A percentile compares a stretch with the other conserved stretches of the same genome.
Conservation (phyloP, 192 early-diverging fungal species). For the Backusella liffmaniae region DNA sequence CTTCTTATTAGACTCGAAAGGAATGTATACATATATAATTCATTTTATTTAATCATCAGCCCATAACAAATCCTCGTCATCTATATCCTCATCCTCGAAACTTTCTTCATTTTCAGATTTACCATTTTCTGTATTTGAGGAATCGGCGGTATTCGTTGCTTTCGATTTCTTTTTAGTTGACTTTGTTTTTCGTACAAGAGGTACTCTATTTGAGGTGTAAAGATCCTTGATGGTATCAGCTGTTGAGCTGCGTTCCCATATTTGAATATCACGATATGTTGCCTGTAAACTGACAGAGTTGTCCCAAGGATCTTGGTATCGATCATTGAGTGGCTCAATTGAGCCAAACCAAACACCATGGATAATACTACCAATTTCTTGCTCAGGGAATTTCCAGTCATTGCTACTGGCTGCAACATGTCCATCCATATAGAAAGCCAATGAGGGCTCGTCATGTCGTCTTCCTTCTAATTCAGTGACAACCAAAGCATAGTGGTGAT, state of each 20-base stretch:
- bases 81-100: constrained; percentile 2
- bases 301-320: constrained; percentile 37
- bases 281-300: constrained; percentile 23
- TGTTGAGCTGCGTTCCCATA: constrained; percentile 24
- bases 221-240: not conserved
- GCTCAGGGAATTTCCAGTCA: constrained; percentile 15
- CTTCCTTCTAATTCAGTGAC: not conserved
- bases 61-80: constrained; percentile 9
- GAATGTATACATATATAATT: not conserved
- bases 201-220: not conserved
- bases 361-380: constrained; percentile 12
- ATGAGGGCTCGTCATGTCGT: not conserved
- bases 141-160: not conserved
- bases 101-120: not conserved
- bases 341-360: constrained; percentile 37
- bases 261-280: constrained; percentile 19
- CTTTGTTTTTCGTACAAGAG: not conserved
- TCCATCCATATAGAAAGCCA: constrained; percentile 35
- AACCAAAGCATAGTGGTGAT: constrained; percentile 32
- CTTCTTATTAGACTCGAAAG: too few species aligned
- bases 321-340: constrained; percentile 26
- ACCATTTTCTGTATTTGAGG: not conserved
- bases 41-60: constrained; percentile 1
- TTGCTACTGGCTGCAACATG: constrained; percentile 22
- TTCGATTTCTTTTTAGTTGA: not conserved